Evolutionary conservation across 306 rosid species (phyloP), one percentile per base, ranked within the genome.

Genomic region (Bauhinia variegata): DNA sequence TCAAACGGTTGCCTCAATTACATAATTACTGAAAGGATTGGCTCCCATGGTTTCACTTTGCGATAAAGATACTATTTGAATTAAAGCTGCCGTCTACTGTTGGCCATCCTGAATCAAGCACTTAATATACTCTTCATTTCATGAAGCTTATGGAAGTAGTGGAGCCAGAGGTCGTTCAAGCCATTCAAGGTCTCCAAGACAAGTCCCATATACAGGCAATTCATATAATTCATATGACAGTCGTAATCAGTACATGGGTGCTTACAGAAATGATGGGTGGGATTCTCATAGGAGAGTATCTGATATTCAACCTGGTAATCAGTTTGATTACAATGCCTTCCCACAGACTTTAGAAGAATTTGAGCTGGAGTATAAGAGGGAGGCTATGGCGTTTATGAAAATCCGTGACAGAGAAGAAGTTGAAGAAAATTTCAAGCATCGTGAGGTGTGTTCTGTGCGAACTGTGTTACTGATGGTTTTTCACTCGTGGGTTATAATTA

Each of bases 81-180:
- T 86, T 86, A 79, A 84, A 88, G 89, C 89, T 71, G n/a, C n/a
- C n/a, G n/a, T n/a, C n/a, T n/a, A 61, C 70, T 73, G 75, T 65
- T 83, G 84, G 87, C n/a, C 82, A 81, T 89, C 85, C 73, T 84
- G 90, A 82, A 71, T 79, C 80, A 77, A 86, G 82, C 74, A 82
- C 86, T 89, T 84, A 86, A 82, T 84, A 77, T 82, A 70, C 81
- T 88, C 86, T 90, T 86, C 91, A 80, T 93, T 86, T 95, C 78
- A 23, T 95, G 99, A 90, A 95, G 99, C 99, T 82, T 95, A 75
- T 79, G 96, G 87, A 75, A 88, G 75, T 71, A 88, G 84, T 70
- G 95, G 95, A 88, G 92, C 82, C 65, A 80, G 95, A 85, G 91
- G 89, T 60, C 96, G 78, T 56, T 80, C 97, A 77, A 90, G 93